These are phyloP conservation scores for Phanerodontia chrysosporium DNA, from an alignment of 768 basidiomycete species.

Conservation along the genomic window DNA sequence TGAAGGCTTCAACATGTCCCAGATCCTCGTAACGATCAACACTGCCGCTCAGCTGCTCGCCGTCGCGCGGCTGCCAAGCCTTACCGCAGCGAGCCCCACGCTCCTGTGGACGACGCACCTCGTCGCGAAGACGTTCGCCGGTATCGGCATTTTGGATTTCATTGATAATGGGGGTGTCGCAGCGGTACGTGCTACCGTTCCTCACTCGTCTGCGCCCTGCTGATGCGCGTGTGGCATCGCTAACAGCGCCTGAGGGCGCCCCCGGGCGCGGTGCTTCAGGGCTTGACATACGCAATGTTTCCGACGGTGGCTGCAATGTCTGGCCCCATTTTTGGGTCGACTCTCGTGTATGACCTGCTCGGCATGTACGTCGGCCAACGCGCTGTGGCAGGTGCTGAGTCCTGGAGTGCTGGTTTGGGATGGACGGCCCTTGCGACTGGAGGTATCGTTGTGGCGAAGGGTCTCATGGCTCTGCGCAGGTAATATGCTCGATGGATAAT, in stretches of 20 bases:
- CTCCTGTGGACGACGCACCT: conserved; percentile 33
- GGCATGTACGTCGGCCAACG: conserved; percentile 19
- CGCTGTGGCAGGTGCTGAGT: conserved; percentile 13
- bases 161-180: conserved; percentile 27
- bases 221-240: neutral
- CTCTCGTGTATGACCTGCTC: conserved; percentile 21
- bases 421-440: conserved; percentile 21
- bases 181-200: conserved; percentile 12
- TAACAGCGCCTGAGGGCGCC: conserved; percentile 17
- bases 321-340: conserved; percentile 19
- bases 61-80: conserved; percentile 29
- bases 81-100: conserved; percentile 24
- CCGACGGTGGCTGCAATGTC: conserved; percentile 17
- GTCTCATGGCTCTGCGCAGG: neutral
- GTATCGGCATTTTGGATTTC: conserved; percentile 31
- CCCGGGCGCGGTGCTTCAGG: conserved; percentile 15
- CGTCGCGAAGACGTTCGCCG: conserved; percentile 39
- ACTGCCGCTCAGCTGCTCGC: conserved; percentile 33
- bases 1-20: conserved; percentile 24
- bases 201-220: neutral
- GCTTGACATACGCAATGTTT: conserved; percentile 16
- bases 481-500: too few species aligned
- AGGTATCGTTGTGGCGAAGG: conserved; percentile 18
- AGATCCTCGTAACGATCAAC: conserved; percentile 30
- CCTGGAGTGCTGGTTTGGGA: conserved; percentile 21